Percentiles rank a stretch among this genome's conserved stretches.
These are phyloP conservation scores for Cryoendolithus antarcticus DNA, from an alignment of 2,329 filamentous ascomycete genomes.

Conservation along the genomic window DNA sequence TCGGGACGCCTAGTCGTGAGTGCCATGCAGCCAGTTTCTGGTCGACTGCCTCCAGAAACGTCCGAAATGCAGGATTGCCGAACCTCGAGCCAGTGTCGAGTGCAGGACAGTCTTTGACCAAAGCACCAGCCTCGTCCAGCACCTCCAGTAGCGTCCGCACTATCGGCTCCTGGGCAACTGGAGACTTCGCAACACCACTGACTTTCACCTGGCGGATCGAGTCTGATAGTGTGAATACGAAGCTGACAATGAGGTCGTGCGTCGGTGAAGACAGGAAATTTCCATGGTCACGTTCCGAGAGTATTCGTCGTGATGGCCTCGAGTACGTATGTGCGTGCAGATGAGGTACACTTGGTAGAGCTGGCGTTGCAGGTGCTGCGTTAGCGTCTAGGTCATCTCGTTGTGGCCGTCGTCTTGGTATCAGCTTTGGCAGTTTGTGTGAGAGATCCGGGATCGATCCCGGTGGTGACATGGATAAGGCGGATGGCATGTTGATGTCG, in stretches of 20 bases:
- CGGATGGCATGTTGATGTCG: conserved; percentile 9
- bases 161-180: conserved; percentile 40
- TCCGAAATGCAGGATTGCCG: conserved; percentile 82
- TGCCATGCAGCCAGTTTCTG: conserved; percentile 49
- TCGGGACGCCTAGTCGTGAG: conserved; percentile 41
- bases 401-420: conserved; percentile 47
- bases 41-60: conserved; percentile 58
- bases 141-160: conserved; percentile 56
- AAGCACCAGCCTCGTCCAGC: conserved; percentile 54
- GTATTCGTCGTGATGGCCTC: conserved; percentile 62
- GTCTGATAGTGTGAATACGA: conserved; percentile 78
- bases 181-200: conserved; percentile 45
- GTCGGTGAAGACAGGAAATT: conserved; percentile 68
- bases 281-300: conserved; percentile 68
- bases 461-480: conserved; percentile 7
- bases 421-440: conserved; percentile 53
- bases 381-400: conserved; percentile 28
- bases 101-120: conserved; percentile 60
- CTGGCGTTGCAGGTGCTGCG: conserved; percentile 64
- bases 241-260: conserved; percentile 64
- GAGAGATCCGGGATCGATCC: conserved; percentile 36
- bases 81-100: conserved; percentile 86
- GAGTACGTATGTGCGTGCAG: conserved; percentile 46
- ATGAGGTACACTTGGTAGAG: conserved; percentile 52
- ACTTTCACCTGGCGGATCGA: conserved; percentile 60